These are phyloP conservation scores for Penicillium griseofulvum DNA, from an alignment of 2,329 filamentous ascomycete species.

Conservation along the genomic window DNA sequence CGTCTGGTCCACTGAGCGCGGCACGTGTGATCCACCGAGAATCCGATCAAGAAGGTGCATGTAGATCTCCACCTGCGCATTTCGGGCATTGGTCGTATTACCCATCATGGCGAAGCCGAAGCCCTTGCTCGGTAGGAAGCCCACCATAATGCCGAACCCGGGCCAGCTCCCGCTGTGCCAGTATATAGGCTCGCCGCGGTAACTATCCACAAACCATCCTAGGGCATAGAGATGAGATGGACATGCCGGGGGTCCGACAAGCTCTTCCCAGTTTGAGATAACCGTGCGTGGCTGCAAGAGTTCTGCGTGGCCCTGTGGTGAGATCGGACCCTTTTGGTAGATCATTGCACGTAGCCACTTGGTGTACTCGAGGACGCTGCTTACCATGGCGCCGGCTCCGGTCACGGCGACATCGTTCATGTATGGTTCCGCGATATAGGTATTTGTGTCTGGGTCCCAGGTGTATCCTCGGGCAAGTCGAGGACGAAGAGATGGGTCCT, in stretches of 20 bases:
- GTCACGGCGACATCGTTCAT: slow-evolving; percentile 17
- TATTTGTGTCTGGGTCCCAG: slow-evolving; percentile 13
- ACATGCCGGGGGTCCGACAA: slow-evolving; percentile 5
- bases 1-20: neutral
- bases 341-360: slow-evolving; percentile 25
- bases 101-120: slow-evolving; percentile 28
- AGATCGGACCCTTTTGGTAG: slow-evolving; percentile 15
- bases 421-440: slow-evolving; percentile 14
- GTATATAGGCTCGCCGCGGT: slow-evolving; percentile 20
- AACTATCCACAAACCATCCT: slow-evolving; percentile 24
- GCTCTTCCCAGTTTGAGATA: slow-evolving; percentile 4
- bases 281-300: slow-evolving; percentile 14
- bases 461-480: slow-evolving; percentile 21
- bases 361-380: slow-evolving; percentile 27
- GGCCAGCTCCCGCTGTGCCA: slow-evolving; percentile 25
- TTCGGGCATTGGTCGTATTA: slow-evolving; percentile 14
- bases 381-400: slow-evolving; percentile 25
- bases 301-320: slow-evolving; percentile 14
- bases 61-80: slow-evolving; percentile 13
- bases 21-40: neutral
- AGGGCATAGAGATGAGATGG: slow-evolving; percentile 22
- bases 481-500: neutral
- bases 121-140: slow-evolving; percentile 21
- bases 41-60: slow-evolving; percentile 13
- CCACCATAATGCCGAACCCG: slow-evolving; percentile 23